Evolutionary conservation across 2,329 filamentous ascomycete species (phyloP), one percentile per base, ranked within the genome.

Genomic region (Xylaria polymorpha): DNA sequence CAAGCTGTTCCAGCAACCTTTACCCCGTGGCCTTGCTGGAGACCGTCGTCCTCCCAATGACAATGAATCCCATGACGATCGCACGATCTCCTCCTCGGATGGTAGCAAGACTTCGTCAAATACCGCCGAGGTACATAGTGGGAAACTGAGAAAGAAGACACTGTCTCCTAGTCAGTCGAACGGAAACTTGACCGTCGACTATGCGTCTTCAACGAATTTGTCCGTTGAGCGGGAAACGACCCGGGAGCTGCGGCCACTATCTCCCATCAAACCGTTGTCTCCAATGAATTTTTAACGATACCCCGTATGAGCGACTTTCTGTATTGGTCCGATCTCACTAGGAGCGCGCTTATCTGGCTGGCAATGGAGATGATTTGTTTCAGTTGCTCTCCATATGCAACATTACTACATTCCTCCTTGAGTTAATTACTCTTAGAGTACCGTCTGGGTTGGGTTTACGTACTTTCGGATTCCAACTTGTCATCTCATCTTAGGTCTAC

Each of bases 231-330:
- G 77, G 48, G 80, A 83, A 32, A 74, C 76, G 46, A 78, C 79
- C 0, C 80, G 80, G 35, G 85, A 87, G 61, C 74, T 89, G 51
- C 82, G 86, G 51, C 87, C 87, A 2, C 78, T 91, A 43, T 91
- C 89, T 68, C 89, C 89, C 4, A 91, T 91, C 75, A 88, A 90
- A 78, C 89, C 89, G 50, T 79, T 91, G 56, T 91, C 88, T 43
- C 89, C 89, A 14, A 81, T 90, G 64, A 67, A 76, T 86, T 87
- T 70, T 86, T 90, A 55, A 72, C n/a, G 35, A 69, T 64, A 72
- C 61, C 71, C 74, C 48, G 29, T 66, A 74, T 65, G 18, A 67
- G 56, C 59, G 37, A 67, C 22, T 66, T 64, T 68, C 64, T 68
- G 20, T 57, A 58, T 61, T 69, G 55, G 57, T 58, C 64, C 67